phyloP scores from a whole-genome alignment of 495 filamentous ascomycete genomes.

The Annulohypoxylon bovei region DNA sequence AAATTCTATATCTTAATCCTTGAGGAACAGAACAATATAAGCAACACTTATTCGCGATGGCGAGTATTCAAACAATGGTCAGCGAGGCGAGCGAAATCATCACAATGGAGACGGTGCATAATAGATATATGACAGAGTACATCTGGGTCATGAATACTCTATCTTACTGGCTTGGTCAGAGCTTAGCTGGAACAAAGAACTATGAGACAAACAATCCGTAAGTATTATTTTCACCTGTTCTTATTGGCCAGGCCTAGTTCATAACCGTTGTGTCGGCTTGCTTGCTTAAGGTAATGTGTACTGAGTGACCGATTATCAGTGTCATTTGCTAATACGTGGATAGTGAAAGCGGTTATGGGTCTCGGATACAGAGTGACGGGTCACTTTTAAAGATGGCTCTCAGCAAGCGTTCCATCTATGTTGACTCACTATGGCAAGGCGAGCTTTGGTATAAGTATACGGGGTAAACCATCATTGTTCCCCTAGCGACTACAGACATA shows the following conservation, averaged over 20 bases:
- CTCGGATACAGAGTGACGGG: background rate
- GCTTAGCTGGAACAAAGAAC: conserved; percentile 2
- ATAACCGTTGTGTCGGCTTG: conserved; percentile 3
- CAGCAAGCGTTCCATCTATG: background rate
- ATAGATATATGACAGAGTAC: conserved; percentile 1
- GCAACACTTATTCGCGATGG: background rate
- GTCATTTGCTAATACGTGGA: background rate
- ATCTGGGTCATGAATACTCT: conserved; percentile 4
- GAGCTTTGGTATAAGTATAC: background rate
- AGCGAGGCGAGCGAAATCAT: background rate
- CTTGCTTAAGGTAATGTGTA: background rate
- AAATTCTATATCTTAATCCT: background rate
- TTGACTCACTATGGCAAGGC: background rate
- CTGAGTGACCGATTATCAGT: background rate
- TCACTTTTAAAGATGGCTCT: background rate
- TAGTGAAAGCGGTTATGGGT: background rate
- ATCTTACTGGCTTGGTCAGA: conserved; percentile 9
- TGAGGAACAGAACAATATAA: background rate
- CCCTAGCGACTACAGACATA: background rate
- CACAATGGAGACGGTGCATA: background rate
- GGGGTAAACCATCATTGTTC: background rate
- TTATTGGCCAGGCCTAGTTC: conserved; percentile 4
- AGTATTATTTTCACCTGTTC: background rate
- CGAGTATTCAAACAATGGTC: background rate
- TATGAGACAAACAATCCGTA: conserved; percentile 20